Evolutionary conservation across 73 alveolate species (phyloP), one percentile per base, ranked within the genome.

Genomic region (Halteria grandinella): DNA sequence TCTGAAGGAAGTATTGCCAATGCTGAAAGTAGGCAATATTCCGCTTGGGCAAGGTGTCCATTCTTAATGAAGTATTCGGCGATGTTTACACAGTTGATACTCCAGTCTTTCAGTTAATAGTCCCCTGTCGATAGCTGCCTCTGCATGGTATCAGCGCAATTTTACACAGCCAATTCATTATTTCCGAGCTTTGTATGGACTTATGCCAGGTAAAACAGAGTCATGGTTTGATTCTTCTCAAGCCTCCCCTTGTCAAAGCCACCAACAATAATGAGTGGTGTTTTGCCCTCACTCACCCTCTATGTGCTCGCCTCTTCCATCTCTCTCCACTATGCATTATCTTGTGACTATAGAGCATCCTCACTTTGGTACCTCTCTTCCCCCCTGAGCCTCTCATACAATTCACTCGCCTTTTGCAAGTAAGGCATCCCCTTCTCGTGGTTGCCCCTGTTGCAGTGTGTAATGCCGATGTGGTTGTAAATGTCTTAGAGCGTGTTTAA

Each of bases 181-280:
- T 91, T 78, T 41, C 98, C 97, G 37, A 91, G 79, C 76, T 95
- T 95, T 27, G 99, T 93, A 72, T 93, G 95, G 0, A 98, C 99
- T 69, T 97, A 94, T 1, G 99, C 99, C 85, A 95, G 75, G 76
- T 93, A 97, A 81, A 97, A 97, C 5, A 97, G 62, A 7, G 99
- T 97, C 20, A 83, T 86, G 39, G 99, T 95, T 88, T 97, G 95
- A 83, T 91, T 91, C 55, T 93, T 91, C 69, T 97, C 97, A 29
- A 94, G 76, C 74, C 57, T 82, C 53, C 79, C 66, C 75, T 85
- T 91, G 80, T 96, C 95, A 8, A 94, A 87, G 29, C 98, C 97
- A 14, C 98, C 97, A 78, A 95, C 96, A 59, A 93, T 73, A 41
- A 21, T 45, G 55, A 66, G 47, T 8, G 73, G n/a, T n/a, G n/a